Conservation (phyloP, 2,329 filamentous ascomycete species). For the Cercospora sojina region DNA sequence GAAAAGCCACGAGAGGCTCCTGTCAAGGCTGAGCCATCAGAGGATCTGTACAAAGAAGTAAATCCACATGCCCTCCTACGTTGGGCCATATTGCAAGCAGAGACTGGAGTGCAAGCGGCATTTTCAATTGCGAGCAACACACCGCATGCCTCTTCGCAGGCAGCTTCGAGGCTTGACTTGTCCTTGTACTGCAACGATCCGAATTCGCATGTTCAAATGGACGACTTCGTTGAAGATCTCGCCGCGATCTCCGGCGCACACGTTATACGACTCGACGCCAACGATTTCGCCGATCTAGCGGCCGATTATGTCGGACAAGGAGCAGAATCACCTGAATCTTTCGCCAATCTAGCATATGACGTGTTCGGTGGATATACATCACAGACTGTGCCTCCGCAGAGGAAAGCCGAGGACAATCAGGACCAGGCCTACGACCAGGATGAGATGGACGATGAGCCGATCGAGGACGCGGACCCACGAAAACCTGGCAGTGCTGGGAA, state of each 20-base stretch:
- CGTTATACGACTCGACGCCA: slow-evolving; percentile 65
- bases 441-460: slow-evolving; percentile 36
- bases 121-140: slow-evolving; percentile 22
- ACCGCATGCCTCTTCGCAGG: slow-evolving; percentile 24
- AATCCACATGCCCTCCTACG: slow-evolving; percentile 24
- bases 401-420: slow-evolving; percentile 26
- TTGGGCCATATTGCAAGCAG: slow-evolving; percentile 32
- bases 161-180: slow-evolving; percentile 34
- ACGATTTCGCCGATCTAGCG: slow-evolving; percentile 67
- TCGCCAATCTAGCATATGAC: slow-evolving; percentile 53
- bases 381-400: slow-evolving; percentile 26
- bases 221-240: slow-evolving; percentile 62
- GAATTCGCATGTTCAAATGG: slow-evolving; percentile 54
- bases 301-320: slow-evolving; percentile 66
- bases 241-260: slow-evolving; percentile 64
- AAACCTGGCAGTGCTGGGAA: slow-evolving; percentile 7
- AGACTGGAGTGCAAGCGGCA: slow-evolving; percentile 30
- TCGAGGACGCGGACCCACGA: slow-evolving; percentile 25
- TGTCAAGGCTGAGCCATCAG: slow-evolving; percentile 9
- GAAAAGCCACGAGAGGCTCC: background rate
- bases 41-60: slow-evolving; percentile 17
- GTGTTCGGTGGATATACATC: slow-evolving; percentile 47
- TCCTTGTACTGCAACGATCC: slow-evolving; percentile 54
- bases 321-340: slow-evolving; percentile 51
- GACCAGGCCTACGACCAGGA: slow-evolving; percentile 50